Evolutionary conservation across 2,329 filamentous ascomycete genomes (phyloP), one percentile per base, ranked within the genome.

Genomic region (Ophiostoma sp.): DNA sequence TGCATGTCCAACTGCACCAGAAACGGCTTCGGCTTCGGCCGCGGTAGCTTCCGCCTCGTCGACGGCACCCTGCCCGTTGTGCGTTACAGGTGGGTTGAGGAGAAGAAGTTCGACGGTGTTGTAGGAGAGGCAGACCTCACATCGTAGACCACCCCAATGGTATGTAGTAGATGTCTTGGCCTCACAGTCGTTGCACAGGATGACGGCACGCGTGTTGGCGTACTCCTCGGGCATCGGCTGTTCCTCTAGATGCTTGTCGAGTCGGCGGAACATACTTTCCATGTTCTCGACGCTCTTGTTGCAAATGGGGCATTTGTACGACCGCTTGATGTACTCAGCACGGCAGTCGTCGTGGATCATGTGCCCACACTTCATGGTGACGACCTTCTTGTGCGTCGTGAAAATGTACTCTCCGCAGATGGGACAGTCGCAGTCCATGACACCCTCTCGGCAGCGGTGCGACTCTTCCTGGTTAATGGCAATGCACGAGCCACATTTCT

Each of bases 351-450:
- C 91, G 82, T 99, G 96, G 80, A 99, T 97, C 79, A 95, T 97
- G 81, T 99, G 96, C 2, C 96, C 96, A 81, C 96, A 99, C 52
- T 90, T 89, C 92, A 99, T 96, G 79, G 97, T 97, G 28, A 97
- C 94, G 8, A 98, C 94, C 0, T 93, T 91, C 72, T 91, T 90
- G 2, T 93, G 92, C 9, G 95, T 97, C 1, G 93, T 97, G 81
- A 98, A 98, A 86, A 99, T 93, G 80, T 97, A 97, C 74, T 98
- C 95, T 76, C 95, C 92, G 81, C 96, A 99, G 73, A 99, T 97
- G 4, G 96, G 96, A 81, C 96, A 99, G 80, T 98, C 92, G 79
- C 94, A 97, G 80, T 99, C 95, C 42, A 94, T 97, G 9, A 94
- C 95, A 68, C 94, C 89, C 82, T 98, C 96, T 77, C 98, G 95